Evolutionary conservation across 192 early-diverging fungal species (phyloP), one percentile per base, ranked within the genome.

Genomic region (Chytriomyces sp.): DNA sequence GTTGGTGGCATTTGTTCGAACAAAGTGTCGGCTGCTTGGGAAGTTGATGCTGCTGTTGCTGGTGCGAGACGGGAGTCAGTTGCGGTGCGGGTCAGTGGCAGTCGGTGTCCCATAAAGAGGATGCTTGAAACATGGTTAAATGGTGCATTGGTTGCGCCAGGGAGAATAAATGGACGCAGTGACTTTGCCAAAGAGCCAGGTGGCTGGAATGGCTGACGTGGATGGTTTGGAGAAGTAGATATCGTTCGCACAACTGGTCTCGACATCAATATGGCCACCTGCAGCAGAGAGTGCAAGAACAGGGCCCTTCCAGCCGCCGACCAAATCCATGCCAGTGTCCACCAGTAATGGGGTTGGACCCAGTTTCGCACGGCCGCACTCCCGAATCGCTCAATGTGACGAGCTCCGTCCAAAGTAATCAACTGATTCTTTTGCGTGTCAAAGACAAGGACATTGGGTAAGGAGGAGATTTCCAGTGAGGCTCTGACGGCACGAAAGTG

Each of bases 381-480:
- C 2, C 69, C 69, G 28, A 59, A 71, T n/a, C 9, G 11, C 7
- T 10, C 43, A 10, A 71, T 59, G 10, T 59, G 23, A 9, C 16
- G 10, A 10, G 44, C 69, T 28, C 69, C 69, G 43, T 59, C 26
- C 49, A 59, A 4, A 1, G 69, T 35, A 9, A 71, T 13, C 10
- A 71, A 18, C 9, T 43, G 16, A 7, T 13, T 24, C n/a, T 16
- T 18, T 11, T n/a, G 48, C 47, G 35, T 10, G 67, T 68, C 46
- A 16, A 68, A 26, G 20, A 71, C 69, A 8, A 71, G 24, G 23
- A 71, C 9, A 13, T 50, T 59, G 43, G 69, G 69, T 18, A 71
- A n/a, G 1, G 18, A 1, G 7, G 49, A 18, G 10, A 71, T 9
- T 10, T 50, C 49, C 1, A 59, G n/a, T 6, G 69, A 18, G 8